Percentiles rank a stretch among this genome's conserved stretches.
Conservation (phyloP, 257 asterid genomes). For the Voacanga thouarsii region DNA sequence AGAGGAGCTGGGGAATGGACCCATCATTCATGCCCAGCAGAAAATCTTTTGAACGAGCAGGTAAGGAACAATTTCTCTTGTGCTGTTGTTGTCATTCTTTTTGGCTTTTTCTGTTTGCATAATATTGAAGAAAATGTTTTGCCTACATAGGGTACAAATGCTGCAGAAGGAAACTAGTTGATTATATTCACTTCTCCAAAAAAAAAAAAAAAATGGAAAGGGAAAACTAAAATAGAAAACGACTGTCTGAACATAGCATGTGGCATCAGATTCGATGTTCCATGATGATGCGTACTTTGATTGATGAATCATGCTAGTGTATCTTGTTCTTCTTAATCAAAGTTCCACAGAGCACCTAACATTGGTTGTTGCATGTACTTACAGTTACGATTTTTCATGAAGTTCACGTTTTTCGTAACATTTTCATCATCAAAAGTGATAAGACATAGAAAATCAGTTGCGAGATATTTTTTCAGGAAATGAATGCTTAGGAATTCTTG, state of each 20-base stretch:
- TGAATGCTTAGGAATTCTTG: not conserved
- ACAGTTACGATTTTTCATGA: not conserved
- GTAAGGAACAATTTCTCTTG: slow-evolving; percentile 25
- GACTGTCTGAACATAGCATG: not conserved
- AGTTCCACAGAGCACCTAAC: not conserved
- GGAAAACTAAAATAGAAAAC: not conserved
- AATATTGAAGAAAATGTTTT: not conserved
- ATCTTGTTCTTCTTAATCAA: too few species aligned
- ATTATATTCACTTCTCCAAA: not conserved
- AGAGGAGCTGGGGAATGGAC: slow-evolving; percentile 95
- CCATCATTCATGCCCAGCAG: slow-evolving; percentile 92
- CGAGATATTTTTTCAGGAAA: not conserved
- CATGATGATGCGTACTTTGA: not conserved
- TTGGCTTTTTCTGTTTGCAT: not conserved
- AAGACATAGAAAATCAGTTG: not conserved
- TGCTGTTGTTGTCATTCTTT: not conserved
- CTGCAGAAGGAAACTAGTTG: not conserved
- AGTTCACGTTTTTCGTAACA: not conserved
- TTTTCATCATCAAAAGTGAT: not conserved
- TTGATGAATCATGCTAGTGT: too few species aligned
- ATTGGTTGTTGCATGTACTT: too few species aligned
- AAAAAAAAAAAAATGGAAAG: not conserved
- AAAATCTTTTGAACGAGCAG: slow-evolving; percentile 93
- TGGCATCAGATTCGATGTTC: not conserved
- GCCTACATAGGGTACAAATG: not conserved